Conservation (phyloP, 192 early-diverging fungal species). For the Coemansia guatemalensis region DNA sequence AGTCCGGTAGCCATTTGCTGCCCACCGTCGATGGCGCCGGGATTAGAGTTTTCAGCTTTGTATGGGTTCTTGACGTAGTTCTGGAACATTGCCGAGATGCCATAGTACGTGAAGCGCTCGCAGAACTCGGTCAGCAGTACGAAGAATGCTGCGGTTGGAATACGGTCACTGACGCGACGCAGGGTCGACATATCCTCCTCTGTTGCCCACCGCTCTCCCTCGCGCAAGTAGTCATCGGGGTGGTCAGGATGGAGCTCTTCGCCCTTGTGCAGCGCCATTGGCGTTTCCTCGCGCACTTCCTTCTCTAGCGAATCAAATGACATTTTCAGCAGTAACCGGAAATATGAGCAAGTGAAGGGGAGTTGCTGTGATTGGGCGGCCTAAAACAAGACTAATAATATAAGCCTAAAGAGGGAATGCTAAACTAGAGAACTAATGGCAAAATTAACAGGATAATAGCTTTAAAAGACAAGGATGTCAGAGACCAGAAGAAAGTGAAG, state of each 20-base stretch:
- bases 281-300: constrained; percentile 1
- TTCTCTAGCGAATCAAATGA: constrained; percentile 21
- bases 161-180: constrained; percentile 57
- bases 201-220: constrained; percentile 56
- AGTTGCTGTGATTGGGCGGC: background rate
- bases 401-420: background rate
- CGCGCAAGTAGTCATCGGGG: constrained; percentile 35
- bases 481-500: too few relatives aligned
- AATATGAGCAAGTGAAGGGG: background rate
- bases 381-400: background rate
- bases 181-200: constrained; percentile 57
- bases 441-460: background rate
- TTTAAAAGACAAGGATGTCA: background rate
- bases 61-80: constrained; percentile 62
- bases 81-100: constrained; percentile 60
- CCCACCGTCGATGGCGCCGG: constrained; percentile 57
- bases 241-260: constrained; percentile 42
- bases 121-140: constrained; percentile 62
- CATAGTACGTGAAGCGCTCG: constrained; percentile 66
- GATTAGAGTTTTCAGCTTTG: constrained; percentile 38
- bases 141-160: constrained; percentile 60
- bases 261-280: constrained; percentile 1
- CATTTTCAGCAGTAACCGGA: constrained; percentile 10
- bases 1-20: constrained; percentile 60
- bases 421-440: background rate